Conservation (phyloP, 2,329 filamentous ascomycete genomes). For the Lachnellula suecica region DNA sequence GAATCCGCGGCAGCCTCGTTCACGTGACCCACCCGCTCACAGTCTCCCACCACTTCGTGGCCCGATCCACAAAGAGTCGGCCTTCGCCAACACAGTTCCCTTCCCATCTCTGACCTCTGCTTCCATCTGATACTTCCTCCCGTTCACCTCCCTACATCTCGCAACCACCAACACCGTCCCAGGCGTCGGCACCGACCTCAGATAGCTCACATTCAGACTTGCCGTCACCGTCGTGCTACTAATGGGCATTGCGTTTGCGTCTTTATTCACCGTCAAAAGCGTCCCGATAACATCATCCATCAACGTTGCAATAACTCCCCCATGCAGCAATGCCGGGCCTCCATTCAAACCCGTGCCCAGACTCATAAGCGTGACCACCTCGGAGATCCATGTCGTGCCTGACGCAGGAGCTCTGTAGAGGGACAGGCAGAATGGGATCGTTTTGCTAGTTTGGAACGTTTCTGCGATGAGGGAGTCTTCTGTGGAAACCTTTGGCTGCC, state of each 20-base stretch:
- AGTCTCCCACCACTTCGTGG: too few species aligned
- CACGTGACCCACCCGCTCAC: too few species aligned
- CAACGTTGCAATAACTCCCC: constrained; percentile 56
- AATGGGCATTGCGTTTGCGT: constrained; percentile 12
- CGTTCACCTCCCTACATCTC: constrained; percentile 42
- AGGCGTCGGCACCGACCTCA: constrained; percentile 49
- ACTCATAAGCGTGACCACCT: constrained; percentile 22
- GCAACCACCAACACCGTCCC: constrained; percentile 46
- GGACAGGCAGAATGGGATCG: constrained; percentile 45
- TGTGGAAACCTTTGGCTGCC: constrained; percentile 36
- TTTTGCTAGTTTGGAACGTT: constrained; percentile 49
- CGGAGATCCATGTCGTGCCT: constrained; percentile 3
- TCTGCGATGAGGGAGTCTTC: constrained; percentile 54
- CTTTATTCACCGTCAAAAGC: constrained; percentile 37
- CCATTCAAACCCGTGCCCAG: constrained; percentile 55
- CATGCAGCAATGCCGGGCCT: constrained; percentile 51
- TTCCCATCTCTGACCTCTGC: constrained; percentile 47
- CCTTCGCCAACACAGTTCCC: constrained; percentile 46
- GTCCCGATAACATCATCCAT: constrained; percentile 58
- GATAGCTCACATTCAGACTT: constrained; percentile 53
- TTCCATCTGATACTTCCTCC: constrained; percentile 51
- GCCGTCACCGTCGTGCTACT: constrained; percentile 42
- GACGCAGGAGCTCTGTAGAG: constrained; percentile 39
- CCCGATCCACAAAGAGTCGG: constrained; percentile 52
- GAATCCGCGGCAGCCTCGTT: too few species aligned